phyloP scores from a whole-genome alignment of 768 basidiomycete genomes.

The Boletus bicolor region DNA sequence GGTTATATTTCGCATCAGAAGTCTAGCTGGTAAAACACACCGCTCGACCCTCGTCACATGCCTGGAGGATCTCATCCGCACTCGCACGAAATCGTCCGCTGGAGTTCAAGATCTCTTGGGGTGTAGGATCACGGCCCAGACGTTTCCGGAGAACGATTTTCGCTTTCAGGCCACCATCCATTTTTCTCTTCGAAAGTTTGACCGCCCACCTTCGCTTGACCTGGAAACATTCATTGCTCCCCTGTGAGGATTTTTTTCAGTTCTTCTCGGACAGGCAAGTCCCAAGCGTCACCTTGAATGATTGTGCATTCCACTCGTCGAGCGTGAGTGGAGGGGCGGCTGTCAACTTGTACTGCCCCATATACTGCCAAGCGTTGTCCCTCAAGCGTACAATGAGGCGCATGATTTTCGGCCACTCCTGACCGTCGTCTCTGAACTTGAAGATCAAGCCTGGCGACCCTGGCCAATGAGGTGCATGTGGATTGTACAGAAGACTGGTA shows the following conservation, averaged over 20 bases:
- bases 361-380: slow-evolving; percentile 7
- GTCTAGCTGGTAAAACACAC: background rate
- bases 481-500: slow-evolving; percentile 2
- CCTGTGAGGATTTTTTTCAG: too few relatives aligned
- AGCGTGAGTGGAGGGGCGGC: slow-evolving; percentile 1
- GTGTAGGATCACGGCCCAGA: slow-evolving; percentile 4
- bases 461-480: slow-evolving; percentile 10
- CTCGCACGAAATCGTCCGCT: background rate
- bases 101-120: slow-evolving; percentile 5
- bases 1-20: background rate
- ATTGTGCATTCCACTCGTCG: slow-evolving; percentile 6
- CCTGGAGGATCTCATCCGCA: slow-evolving; percentile 4
- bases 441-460: slow-evolving; percentile 14
- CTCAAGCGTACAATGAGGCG: slow-evolving; percentile 12
- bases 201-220: slow-evolving; percentile 9
- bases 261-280: too few relatives aligned
- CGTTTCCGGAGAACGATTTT: slow-evolving; percentile 11
- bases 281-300: background rate
- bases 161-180: too few relatives aligned
- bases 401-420: slow-evolving; percentile 13
- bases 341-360: slow-evolving; percentile 15
- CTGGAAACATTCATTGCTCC: background rate
- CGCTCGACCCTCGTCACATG: background rate
- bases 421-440: slow-evolving; percentile 3
- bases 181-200: slow-evolving; percentile 1